Percentiles rank a stretch among this genome's conserved stretches.
phyloP scores from a whole-genome alignment of 2,329 filamentous ascomycete genomes.

The Aschersonia sp. region DNA sequence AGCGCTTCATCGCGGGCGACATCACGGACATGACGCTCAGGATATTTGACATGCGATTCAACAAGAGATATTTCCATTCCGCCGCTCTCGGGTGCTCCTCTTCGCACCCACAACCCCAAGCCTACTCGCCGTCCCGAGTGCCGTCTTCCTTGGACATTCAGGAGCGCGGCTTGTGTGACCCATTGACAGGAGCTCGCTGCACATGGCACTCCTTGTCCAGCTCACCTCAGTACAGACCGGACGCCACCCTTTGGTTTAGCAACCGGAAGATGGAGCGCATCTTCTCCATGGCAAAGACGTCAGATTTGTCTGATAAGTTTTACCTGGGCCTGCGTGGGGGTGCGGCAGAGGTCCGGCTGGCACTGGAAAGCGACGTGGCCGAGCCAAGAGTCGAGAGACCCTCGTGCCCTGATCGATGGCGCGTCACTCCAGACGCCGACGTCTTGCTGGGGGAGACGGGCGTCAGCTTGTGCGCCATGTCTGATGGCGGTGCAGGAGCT shows the following conservation, averaged over 20 bases:
- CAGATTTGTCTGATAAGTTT: constrained; percentile 30
- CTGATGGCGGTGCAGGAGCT: no score
- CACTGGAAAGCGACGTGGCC: constrained; percentile 13
- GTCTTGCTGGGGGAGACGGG: no score
- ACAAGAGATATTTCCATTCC: constrained; percentile 32
- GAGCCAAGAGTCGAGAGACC: constrained; percentile 10
- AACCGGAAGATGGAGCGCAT: constrained; percentile 17
- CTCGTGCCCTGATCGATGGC: no score
- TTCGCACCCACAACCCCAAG: neutral
- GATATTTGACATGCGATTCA: constrained; percentile 40
- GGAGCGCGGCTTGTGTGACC: constrained; percentile 16
- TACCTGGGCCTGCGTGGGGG: constrained; percentile 34
- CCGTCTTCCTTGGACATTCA: no score
- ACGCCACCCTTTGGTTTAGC: constrained; percentile 31
- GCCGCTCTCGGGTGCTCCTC: constrained; percentile 29
- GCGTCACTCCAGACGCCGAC: no score
- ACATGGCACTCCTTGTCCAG: constrained; percentile 32
- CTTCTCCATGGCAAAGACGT: constrained; percentile 32
- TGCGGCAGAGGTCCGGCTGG: constrained; percentile 26
- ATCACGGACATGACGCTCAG: constrained; percentile 27
- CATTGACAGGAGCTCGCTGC: constrained; percentile 19
- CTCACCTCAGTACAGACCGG: constrained; percentile 30
- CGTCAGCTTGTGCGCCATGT: no score
- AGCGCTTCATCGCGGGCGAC: constrained; percentile 36
- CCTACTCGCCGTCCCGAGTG: no score